These are phyloP conservation scores for Periconia sp. DNA, from an alignment of 2,329 filamentous ascomycete species.

Conservation along the genomic window DNA sequence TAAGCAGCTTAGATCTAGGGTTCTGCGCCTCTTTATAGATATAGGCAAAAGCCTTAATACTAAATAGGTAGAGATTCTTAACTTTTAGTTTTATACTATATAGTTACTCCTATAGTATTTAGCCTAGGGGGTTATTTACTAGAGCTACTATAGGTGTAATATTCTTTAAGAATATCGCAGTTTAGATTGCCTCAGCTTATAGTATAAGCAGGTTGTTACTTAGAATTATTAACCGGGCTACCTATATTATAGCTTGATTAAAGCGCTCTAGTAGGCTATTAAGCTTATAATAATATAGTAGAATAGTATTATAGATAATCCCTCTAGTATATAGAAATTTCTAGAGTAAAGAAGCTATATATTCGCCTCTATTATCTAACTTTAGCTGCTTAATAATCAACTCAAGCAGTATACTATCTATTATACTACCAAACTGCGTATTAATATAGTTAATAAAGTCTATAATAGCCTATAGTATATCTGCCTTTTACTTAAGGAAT, in stretches of 20 bases:
- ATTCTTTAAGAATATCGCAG: not conserved
- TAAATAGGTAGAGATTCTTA: not conserved
- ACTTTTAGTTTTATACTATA: not conserved
- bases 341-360: constrained; percentile 1
- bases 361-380: constrained; percentile 10
- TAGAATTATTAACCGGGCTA: constrained; percentile 3
- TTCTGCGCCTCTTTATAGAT: constrained; percentile 2
- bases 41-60: constrained; percentile 2
- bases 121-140: not conserved
- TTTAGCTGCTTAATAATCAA: not conserved
- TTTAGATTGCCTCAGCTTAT: constrained; percentile 6
- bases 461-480: constrained; percentile 5
- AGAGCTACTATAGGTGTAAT: not conserved
- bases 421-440: constrained; percentile 3
- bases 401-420: not conserved
- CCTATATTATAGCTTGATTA: constrained; percentile 6
- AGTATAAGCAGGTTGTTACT: constrained; percentile 1
- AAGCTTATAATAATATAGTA: constrained; percentile 11
- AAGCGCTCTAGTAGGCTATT: constrained; percentile 9
- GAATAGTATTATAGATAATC: constrained; percentile 4
- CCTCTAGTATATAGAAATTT: not conserved
- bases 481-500: constrained; percentile 11
- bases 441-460: constrained; percentile 8
- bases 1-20: constrained; percentile 4
- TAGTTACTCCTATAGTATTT: not conserved